Evolutionary conservation across 768 basidiomycete genomes (phyloP), one percentile per base, ranked within the genome.

Genomic region (Phaeotremella fagi): DNA sequence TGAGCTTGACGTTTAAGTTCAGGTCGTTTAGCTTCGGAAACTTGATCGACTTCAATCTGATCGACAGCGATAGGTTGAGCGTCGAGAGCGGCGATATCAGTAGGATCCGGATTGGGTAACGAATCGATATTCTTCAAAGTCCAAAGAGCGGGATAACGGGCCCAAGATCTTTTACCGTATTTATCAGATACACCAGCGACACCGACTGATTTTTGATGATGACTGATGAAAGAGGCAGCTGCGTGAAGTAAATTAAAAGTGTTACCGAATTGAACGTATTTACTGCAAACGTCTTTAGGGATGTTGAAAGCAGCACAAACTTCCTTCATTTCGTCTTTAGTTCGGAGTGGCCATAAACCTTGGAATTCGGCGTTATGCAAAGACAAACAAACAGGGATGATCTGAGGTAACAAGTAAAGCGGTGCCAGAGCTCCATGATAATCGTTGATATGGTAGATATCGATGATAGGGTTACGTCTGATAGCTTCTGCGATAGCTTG

Each of bases 311-410:
- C 91, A 2, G 91, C 92, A 73, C 91, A 95, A 43, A 95, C 91
- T 74, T 95, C 91, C 78, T 90, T 92, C 90, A 92, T 91, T 74
- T 95, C 91, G 70, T 92, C 90, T 78, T 94, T 94, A 31, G 91
- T 95, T 42, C 91, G 86, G 23, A 95, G 81, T 4, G 91, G 73
- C 91, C 91, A 94, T 23, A 92, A 81, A 76, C 91, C 91, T 72
- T 95, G 91, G 81, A 95, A 95, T 75, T 95, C 91, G 67, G 91
- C 91, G 63, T 95, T 95, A 79, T 95, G 91, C 28, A 95, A 80
- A 2, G 91, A 95, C 26, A 95, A 79, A 74, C 90, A 94, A 68
- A 84, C 82, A 0, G 91, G 90, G 43, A 94, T 77, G 55, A 95
- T 84, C 75, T 90, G 90, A 44, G 91, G 91, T 16, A 95, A 80